Evolutionary conservation across 805 yeast genomes (phyloP), one percentile per base, ranked within the genome.

Genomic region (Saccharomycodes ludwigii): DNA sequence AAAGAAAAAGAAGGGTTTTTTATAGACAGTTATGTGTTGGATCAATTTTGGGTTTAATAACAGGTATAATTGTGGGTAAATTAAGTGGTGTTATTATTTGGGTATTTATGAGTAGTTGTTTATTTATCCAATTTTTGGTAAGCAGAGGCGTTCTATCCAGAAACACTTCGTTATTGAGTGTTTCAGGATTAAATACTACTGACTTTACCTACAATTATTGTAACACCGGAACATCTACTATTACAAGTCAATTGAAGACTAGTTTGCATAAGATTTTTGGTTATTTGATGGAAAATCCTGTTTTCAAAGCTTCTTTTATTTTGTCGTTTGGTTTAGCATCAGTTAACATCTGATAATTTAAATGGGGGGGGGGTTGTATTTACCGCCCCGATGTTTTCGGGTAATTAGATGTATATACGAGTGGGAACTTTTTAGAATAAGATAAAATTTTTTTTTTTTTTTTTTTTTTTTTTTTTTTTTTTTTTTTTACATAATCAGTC

Each of bases 11-110:
- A 14, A 30, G 35, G n/a, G 26, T 38, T 11, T 33, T 39, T 12
- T 27, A 50, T 30, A 40, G 42, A 18, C 53, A 50, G 31, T 36
- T 50, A 15, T 47, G 52, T 29, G 29, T 44, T 4, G 56, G 56
- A 7, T 50, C 56, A 2, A 38, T 50, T 5, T 27, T 43, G 10
- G 56, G 56, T 5, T 32, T 50, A 3, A 39, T 43, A 14, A 30
- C 39, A n/a, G 56, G 54, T 6, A 37, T 48, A 6, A 34, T 48
- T 2, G 37, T 50, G 13, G 48, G 47, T n/a, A 48, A 48, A 31
- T 32, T 50, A 3, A 48, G 54, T 2, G 38, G 43, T 3, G 21
- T 41, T n/a, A 31, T 47, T 16, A 42, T 47, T 11, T 49, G 44
- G 30, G 18, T 43, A 11, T 35, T 46, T 3, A 43, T 44, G 5